phyloP scores from a whole-genome alignment of 306 rosid species.

The Begonia peltatifolia region DNA sequence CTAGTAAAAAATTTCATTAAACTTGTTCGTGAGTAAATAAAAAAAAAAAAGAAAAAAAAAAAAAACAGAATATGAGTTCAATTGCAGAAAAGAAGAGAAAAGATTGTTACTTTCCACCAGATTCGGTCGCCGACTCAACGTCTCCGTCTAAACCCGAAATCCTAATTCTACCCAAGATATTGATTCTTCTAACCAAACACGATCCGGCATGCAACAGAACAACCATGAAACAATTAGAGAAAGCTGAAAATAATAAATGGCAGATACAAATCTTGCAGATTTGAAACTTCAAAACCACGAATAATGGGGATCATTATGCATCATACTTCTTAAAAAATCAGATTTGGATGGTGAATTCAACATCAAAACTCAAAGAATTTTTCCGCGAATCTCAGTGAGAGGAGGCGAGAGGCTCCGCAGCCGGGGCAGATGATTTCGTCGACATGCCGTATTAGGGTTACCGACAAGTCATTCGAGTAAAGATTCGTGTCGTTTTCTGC shows the following conservation, averaged over 20 bases:
- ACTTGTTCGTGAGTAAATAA: background rate
- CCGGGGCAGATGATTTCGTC: background rate
- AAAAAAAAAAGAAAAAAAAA: background rate
- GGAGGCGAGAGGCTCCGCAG: background rate
- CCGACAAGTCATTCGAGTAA: background rate
- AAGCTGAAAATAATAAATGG: too few species aligned
- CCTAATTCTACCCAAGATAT: background rate
- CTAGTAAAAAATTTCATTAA: background rate
- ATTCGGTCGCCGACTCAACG: background rate
- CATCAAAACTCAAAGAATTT: too few species aligned
- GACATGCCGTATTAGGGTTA: slow-evolving; percentile 1
- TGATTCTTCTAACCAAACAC: background rate
- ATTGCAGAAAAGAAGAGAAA: background rate
- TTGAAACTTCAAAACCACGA: too few species aligned
- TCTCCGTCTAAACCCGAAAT: background rate
- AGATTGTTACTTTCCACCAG: background rate
- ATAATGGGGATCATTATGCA: too few species aligned
- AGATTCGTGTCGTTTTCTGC: background rate
- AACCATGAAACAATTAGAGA: background rate
- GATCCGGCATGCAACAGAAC: background rate
- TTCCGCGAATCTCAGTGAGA: background rate
- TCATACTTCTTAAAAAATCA: too few species aligned
- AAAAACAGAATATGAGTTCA: too few species aligned
- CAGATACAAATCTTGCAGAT: too few species aligned
- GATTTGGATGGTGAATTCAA: too few species aligned